Base-by-base conservation (phyloP, 169 alveolate species). In the Plasmodium gaboni region DNA sequence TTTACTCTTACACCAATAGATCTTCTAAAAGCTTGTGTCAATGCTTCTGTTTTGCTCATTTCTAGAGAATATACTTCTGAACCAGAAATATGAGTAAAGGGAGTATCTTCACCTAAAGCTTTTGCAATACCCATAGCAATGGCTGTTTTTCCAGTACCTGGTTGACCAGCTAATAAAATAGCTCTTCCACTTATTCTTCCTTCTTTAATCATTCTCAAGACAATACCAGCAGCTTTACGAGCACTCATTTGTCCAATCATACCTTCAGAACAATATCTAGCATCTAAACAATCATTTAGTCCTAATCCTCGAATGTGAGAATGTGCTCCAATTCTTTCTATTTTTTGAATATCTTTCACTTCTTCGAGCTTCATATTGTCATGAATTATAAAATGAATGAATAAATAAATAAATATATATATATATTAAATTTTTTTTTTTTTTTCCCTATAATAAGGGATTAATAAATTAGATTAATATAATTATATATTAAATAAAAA, bases 121-220 rank as follows among this genome's bases (percentile, higher is more conserved):
- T 98, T 98, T 13, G 99, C 99, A 93, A 99, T 97, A 71, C 99
- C 99, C 99, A 98, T 98, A 17, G 99, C 99, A 44, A 98, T 97
- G 22, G 99, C 99, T 50, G 99, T 98, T 90, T 98, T 98, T 55
- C 99, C 99, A 28, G 98, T 97, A 12, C 99, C 99, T 69, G 99
- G 99, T 88, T 98, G 99, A 1, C 99, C 99, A 7, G 99, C 99
- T 60, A 99, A 95, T 53, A 99, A 96, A 59, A 99, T 97, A 48
- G 99, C 99, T 88, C 99, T 96, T 57, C 99, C 99, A 55, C 99
- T 99, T 38, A 98, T 97, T 88, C 96, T 95, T 15, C 99, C 99
- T 80, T 97, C 99, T 88, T 97, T 97, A 70, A 99, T 97, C 99
- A 98, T 97, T 80, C 96, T 93, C 55, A 98, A 94, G 48, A 99